These are phyloP conservation scores for Lichtheimia corymbifera DNA, from an alignment of 371 early-diverging fungal genomes.

Conservation along the genomic window DNA sequence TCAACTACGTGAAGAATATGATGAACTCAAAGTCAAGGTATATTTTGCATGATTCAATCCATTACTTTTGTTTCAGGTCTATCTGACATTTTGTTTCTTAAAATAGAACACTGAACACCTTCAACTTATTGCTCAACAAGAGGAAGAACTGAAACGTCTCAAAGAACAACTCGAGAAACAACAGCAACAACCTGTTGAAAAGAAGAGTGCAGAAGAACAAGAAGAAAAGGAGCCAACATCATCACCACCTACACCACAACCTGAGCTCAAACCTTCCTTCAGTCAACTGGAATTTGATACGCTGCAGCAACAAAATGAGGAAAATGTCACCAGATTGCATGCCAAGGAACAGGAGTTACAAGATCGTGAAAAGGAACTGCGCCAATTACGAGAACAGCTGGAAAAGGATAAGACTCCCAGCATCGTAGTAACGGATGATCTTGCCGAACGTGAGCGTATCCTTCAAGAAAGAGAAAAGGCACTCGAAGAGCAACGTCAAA, in stretches of 20 bases:
- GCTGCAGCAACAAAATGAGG: constrained; percentile 21
- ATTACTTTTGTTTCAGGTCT: neutral
- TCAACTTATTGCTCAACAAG: constrained; percentile 50
- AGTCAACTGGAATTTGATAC: constrained; percentile 19
- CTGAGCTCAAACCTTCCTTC: constrained; percentile 15
- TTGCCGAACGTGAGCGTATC: constrained; percentile 23
- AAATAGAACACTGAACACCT: constrained; percentile 43
- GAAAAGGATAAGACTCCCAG: constrained; percentile 35
- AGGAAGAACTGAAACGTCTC: constrained; percentile 50
- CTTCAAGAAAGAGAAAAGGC: constrained; percentile 27
- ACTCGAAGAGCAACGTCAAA: constrained; percentile 15
- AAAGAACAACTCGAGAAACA: constrained; percentile 24
- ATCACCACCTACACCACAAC: neutral
- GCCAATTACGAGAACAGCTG: constrained; percentile 27
- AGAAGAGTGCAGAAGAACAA: constrained; percentile 12
- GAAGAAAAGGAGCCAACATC: constrained; percentile 10
- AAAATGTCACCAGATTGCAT: constrained; percentile 16
- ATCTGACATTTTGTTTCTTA: constrained; percentile 3
- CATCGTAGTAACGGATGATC: constrained; percentile 20
- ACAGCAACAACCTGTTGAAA: constrained; percentile 10
- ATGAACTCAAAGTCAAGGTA: constrained; percentile 34
- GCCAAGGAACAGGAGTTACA: constrained; percentile 29
- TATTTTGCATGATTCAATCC: neutral
- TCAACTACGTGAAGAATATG: constrained; percentile 33
- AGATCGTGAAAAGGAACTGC: constrained; percentile 36